Conservation (phyloP, 2,329 filamentous ascomycete species). For the Monilinia vaccinii-corymbosi region DNA sequence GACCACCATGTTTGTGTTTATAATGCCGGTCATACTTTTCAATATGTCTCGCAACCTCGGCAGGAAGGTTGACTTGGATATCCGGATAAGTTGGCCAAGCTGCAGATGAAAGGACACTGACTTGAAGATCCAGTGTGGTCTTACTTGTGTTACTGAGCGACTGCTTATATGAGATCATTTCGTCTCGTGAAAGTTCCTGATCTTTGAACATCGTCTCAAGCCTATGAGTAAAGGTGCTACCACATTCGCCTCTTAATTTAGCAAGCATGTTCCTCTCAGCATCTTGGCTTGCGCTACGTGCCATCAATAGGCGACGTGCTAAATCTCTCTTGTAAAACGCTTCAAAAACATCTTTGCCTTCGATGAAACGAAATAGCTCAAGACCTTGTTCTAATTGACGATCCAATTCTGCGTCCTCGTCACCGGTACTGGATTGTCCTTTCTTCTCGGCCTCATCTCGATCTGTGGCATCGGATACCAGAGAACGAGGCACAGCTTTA, state of each 20-base stretch:
- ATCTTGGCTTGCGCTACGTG: conserved; percentile 84
- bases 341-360: conserved; percentile 96
- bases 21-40: conserved; percentile 80
- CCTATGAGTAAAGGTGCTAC: conserved; percentile 90
- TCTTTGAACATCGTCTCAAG: conserved; percentile 99
- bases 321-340: conserved; percentile 99
- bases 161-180: conserved; percentile 80
- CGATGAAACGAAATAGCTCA: conserved; percentile 91
- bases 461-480: conserved; percentile 54
- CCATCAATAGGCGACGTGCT: conserved; percentile 81
- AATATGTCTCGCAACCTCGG: conserved; percentile 65
- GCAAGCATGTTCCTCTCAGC: conserved; percentile 93
- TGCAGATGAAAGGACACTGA: conserved; percentile 82
- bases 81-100: conserved; percentile 93
- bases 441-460: conserved; percentile 48
- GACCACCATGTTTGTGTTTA: conserved; percentile 78
- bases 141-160: conserved; percentile 45
- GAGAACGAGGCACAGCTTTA: conserved; percentile 66
- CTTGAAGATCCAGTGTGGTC: conserved; percentile 60
- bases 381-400: conserved; percentile 86
- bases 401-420: conserved; percentile 88
- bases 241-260: conserved; percentile 87
- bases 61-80: conserved; percentile 60
- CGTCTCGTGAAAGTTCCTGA: conserved; percentile 83
- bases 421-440: conserved; percentile 59